phyloP scores from a whole-genome alignment of 2,329 filamentous ascomycete genomes.

The Fragosphaeria purpurea region DNA sequence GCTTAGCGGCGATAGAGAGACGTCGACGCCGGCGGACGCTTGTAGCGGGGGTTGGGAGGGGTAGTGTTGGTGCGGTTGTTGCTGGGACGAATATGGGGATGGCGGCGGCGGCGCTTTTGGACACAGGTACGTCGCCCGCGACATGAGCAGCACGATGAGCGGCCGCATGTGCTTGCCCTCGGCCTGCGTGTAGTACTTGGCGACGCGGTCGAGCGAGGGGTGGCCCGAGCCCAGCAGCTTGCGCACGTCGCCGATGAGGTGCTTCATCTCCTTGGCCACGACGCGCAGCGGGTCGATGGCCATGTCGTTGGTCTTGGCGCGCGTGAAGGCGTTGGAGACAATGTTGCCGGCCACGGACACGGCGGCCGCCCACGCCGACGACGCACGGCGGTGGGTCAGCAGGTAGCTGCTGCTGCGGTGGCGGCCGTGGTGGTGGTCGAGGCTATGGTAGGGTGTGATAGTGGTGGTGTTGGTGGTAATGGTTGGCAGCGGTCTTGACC shows the following conservation, averaged over 20 bases:
- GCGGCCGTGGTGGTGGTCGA: neutral
- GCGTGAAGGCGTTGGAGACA: constrained; percentile 56
- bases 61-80: neutral
- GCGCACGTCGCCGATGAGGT: constrained; percentile 84
- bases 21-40: constrained; percentile 38
- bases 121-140: constrained; percentile 76
- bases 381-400: constrained; percentile 9
- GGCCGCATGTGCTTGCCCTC: constrained; percentile 96
- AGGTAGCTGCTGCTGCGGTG: neutral
- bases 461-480: neutral
- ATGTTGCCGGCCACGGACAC: constrained; percentile 62
- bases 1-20: constrained; percentile 42
- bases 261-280: constrained; percentile 95
- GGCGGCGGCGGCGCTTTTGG: constrained; percentile 38
- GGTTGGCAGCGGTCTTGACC: neutral
- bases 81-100: constrained; percentile 14
- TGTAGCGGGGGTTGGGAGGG: constrained; percentile 29
- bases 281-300: constrained; percentile 78
- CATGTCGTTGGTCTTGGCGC: constrained; percentile 54
- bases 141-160: constrained; percentile 92
- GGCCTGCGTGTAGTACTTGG: constrained; percentile 95
- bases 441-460: neutral
- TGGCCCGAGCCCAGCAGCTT: constrained; percentile 91
- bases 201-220: constrained; percentile 84
- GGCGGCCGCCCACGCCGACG: constrained; percentile 67